Percentiles rank a stretch among this genome's conserved stretches.
Evolutionary conservation across 768 basidiomycete genomes (phyloP).

Genomic region (Gautieria morchelliformis): DNA sequence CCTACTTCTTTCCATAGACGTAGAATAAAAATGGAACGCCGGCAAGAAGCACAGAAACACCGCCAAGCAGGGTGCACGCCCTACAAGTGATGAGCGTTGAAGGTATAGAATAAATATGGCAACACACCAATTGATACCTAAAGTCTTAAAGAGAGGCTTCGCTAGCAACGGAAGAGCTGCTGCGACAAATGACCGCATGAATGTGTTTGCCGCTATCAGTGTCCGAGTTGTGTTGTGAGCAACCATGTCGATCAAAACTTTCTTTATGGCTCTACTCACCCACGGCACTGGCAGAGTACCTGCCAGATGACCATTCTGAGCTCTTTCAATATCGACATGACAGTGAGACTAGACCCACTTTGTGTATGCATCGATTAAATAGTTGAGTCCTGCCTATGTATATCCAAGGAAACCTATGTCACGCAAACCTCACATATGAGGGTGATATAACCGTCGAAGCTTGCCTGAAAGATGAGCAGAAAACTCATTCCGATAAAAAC

Average conservation of each 20-base stretch:
- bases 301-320: neutral
- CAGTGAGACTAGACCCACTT: neutral
- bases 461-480: conserved; percentile 24
- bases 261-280: neutral
- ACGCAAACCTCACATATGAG: neutral
- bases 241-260: neutral
- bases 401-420: neutral
- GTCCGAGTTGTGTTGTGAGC: too few species aligned
- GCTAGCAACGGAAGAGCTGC: conserved; percentile 22
- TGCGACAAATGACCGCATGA: conserved; percentile 20
- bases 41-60: neutral
- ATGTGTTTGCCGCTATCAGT: conserved; percentile 23
- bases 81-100: neutral
- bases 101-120: neutral
- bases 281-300: neutral
- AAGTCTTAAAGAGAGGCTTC: conserved; percentile 21
- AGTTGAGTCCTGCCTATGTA: conserved; percentile 15
- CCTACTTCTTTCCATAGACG: neutral
- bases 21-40: conserved; percentile 4
- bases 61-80: neutral
- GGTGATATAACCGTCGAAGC: neutral
- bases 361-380: conserved; percentile 22
- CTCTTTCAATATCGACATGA: neutral
- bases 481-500: conserved; percentile 22
- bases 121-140: conserved; percentile 16